These are phyloP conservation scores for Zygosaccharomyces rouxii DNA, from an alignment of 805 yeast genomes.

Conservation along the genomic window DNA sequence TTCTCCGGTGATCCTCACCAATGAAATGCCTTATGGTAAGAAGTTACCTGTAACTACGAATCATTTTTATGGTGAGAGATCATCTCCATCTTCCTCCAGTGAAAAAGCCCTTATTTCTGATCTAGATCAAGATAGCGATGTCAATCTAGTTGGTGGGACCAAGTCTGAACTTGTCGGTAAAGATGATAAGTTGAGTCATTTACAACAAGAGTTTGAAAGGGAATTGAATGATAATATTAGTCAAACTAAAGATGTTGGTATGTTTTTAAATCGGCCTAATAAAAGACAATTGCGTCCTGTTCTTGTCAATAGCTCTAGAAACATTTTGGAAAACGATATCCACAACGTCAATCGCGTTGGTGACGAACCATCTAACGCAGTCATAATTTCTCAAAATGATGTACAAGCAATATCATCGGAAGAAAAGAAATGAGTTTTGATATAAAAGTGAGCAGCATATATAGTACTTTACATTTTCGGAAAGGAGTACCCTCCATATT, in stretches of 20 bases:
- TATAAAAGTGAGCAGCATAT: background rate
- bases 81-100: slow-evolving; percentile 1
- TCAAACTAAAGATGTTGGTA: slow-evolving; percentile 2
- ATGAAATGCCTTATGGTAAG: slow-evolving; percentile 1
- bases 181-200: slow-evolving; percentile 1
- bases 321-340: background rate
- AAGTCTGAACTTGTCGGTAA: background rate
- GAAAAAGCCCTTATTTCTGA: slow-evolving; percentile 17
- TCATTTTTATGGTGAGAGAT: background rate
- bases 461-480: background rate
- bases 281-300: background rate
- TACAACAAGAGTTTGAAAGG: slow-evolving; percentile 6
- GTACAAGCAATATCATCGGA: slow-evolving; percentile 5
- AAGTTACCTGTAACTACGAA: background rate
- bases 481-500: background rate
- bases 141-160: slow-evolving; percentile 18
- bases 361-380: background rate
- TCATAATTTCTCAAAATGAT: background rate
- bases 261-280: background rate
- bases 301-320: background rate
- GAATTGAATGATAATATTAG: slow-evolving; percentile 9
- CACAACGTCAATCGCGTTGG: background rate
- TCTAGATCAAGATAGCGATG: slow-evolving; percentile 21
- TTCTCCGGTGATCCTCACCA: slow-evolving; percentile 1
- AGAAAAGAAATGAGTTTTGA: slow-evolving; percentile 1